These are phyloP conservation scores for Euphorbia tirucalli DNA, from an alignment of 345 rosid species.

Conservation along the genomic window DNA sequence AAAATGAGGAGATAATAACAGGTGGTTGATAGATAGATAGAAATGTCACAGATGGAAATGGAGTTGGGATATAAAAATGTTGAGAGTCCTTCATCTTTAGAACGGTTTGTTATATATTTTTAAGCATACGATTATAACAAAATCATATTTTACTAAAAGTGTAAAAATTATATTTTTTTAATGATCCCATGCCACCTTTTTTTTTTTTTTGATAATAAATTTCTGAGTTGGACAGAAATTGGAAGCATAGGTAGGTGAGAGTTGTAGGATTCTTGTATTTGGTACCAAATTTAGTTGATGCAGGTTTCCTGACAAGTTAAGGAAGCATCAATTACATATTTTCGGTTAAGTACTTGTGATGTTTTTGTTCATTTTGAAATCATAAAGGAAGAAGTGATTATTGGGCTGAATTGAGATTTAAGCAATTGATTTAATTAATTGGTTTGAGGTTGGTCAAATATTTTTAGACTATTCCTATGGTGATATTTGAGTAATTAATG, in stretches of 20 bases:
- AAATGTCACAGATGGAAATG: no score
- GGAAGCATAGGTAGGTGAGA: not conserved
- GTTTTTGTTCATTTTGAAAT: not conserved
- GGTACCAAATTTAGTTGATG: not conserved
- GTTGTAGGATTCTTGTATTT: not conserved
- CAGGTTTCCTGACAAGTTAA: conserved; percentile 17
- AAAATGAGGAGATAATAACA: conserved; percentile 3
- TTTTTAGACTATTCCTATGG: no score
- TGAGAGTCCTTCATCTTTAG: conserved; percentile 2
- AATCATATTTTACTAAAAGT: no score
- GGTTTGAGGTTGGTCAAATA: no score
- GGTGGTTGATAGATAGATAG: not conserved
- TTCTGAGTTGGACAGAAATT: not conserved
- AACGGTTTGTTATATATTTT: not conserved
- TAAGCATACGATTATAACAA: no score
- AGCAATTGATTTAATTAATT: not conserved
- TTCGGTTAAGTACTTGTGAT: not conserved
- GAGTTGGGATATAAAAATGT: not conserved
- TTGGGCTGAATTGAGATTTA: not conserved
- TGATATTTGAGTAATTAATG: no score
- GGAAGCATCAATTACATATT: conserved; percentile 6
- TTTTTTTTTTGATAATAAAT: no score
- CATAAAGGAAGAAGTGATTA: no score
- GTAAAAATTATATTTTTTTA: no score
- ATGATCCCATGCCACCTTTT: not conserved